Conservation (phyloP, 2,329 filamentous ascomycete species). For the Huntiella moniliformis region DNA sequence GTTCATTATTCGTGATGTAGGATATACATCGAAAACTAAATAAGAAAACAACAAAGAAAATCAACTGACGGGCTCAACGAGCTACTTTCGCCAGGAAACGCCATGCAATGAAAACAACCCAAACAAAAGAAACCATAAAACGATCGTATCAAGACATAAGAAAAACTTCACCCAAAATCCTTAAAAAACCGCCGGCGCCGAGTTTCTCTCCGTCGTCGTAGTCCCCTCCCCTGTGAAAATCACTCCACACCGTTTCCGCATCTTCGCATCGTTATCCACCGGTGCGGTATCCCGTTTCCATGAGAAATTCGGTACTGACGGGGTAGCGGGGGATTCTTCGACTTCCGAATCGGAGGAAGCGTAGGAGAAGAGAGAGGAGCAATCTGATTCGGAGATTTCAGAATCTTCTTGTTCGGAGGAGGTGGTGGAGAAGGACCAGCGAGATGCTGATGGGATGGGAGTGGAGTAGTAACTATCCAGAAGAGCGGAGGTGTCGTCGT, state of each 20-base stretch:
- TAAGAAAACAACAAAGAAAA: constrained; percentile 4
- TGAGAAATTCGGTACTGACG: constrained; percentile 13
- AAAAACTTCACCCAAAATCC: constrained; percentile 1
- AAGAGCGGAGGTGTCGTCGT: constrained; percentile 5
- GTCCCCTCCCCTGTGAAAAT: constrained; percentile 13
- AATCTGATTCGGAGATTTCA: constrained; percentile 9
- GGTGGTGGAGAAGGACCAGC: constrained; percentile 15
- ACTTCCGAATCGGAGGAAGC: constrained; percentile 2
- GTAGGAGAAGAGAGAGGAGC: constrained; percentile 7
- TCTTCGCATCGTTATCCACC: constrained; percentile 11
- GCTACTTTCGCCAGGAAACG: background rate
- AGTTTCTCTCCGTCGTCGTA: constrained; percentile 11
- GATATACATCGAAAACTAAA: constrained; percentile 11
- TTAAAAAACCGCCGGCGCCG: constrained; percentile 12
- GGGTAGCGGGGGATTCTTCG: constrained; percentile 6
- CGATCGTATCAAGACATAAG: constrained; percentile 1
- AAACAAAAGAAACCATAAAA: background rate
- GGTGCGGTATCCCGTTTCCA: constrained; percentile 13
- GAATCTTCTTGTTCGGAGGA: constrained; percentile 3
- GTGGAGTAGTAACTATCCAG: constrained; percentile 8
- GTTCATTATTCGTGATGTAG: background rate
- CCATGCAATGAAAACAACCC: background rate
- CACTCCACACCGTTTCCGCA: constrained; percentile 15
- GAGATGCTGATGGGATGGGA: constrained; percentile 11
- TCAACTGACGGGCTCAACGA: background rate